Evolutionary conservation across 305 asterid genomes (phyloP).

Genomic region (Fraxinus greggii): DNA sequence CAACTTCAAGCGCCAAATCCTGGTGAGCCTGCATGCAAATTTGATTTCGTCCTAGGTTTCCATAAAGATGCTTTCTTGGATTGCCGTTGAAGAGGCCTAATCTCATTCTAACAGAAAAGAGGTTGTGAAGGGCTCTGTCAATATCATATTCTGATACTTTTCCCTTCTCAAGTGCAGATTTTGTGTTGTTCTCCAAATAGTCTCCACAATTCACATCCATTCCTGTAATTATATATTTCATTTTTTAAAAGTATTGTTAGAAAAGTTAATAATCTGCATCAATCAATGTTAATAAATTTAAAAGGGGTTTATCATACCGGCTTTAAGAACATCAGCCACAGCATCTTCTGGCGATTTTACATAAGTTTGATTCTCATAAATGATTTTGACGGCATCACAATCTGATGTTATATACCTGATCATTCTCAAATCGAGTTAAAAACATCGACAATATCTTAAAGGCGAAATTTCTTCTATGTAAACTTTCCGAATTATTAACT

Average conservation of each 20-base stretch:
- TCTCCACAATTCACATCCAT: conserved; percentile 67
- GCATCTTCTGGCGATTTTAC: conserved; percentile 60
- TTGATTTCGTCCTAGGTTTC: conserved; percentile 36
- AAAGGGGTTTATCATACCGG: conserved; percentile 40
- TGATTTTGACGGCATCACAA: conserved; percentile 65
- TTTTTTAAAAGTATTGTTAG: neutral
- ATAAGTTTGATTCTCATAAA: conserved; percentile 51
- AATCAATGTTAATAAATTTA: neutral
- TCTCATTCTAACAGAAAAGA: conserved; percentile 55
- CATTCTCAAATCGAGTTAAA: conserved; percentile 5
- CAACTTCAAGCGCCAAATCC: conserved; percentile 52
- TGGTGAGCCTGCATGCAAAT: conserved; percentile 51
- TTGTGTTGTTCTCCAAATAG: conserved; percentile 40
- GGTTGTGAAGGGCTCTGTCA: conserved; percentile 58
- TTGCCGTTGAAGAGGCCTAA: conserved; percentile 56
- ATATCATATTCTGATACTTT: conserved; percentile 49
- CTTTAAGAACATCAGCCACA: conserved; percentile 63
- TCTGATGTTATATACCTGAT: conserved; percentile 72
- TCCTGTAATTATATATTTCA: conserved; percentile 28
- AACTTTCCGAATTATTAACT: neutral
- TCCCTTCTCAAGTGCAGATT: conserved; percentile 47
- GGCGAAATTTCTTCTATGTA: neutral
- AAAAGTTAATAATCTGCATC: neutral
- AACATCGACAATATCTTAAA: neutral
- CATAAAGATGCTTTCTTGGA: conserved; percentile 35